Base-by-base conservation (phyloP, 257 asterid species). In the Solanum chilense region DNA sequence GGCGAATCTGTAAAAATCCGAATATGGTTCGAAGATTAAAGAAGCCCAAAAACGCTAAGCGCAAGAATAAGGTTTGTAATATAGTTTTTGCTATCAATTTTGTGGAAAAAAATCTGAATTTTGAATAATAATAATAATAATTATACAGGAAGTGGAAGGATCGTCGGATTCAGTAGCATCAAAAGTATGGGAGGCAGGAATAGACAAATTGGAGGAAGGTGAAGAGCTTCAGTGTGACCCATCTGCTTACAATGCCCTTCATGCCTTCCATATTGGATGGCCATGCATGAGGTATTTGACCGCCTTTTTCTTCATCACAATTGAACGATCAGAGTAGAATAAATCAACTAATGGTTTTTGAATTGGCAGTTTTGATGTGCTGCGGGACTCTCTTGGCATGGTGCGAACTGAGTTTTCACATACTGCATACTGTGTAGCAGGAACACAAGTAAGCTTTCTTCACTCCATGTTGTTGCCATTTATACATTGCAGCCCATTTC, bases 211-310 rank as follows among this genome's bases (percentile, higher is more conserved):
- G 88, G 98, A 93, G 85, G 99, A 94, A 86, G 99, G 96, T 60
- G 99, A 97, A 91, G 98, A 96, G 92, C 95, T 97, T 71, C 97
- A 94, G 86, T 97, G 96, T 84, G 98, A 95, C 84, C 97, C 94
- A 86, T 91, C 98, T 83, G 98, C 96, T 83, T 97, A 97, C 88
- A 95, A 97, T 86, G 91, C 94, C 86, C 94, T 93, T 47, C 99
- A 95, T 70, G 97, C 93, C 83, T 97, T 94, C 90, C 90, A 94
- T 87, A 87, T 95, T 91, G 98, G 98, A 35, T 97, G 98, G 97
- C 98, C 99, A 45, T 95, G 97, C 86, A 92, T 97, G 90, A 95
- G 99, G 98, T 94, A 31, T 31, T 31, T 31, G 33, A 31, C 33
- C 4, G 33, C 33, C 33, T 31, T 31, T 31, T 31, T 31, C 33